Evolutionary conservation across 1,139 yeast species (phyloP).

Genomic region (Scheffersomyces parashehatae): DNA sequence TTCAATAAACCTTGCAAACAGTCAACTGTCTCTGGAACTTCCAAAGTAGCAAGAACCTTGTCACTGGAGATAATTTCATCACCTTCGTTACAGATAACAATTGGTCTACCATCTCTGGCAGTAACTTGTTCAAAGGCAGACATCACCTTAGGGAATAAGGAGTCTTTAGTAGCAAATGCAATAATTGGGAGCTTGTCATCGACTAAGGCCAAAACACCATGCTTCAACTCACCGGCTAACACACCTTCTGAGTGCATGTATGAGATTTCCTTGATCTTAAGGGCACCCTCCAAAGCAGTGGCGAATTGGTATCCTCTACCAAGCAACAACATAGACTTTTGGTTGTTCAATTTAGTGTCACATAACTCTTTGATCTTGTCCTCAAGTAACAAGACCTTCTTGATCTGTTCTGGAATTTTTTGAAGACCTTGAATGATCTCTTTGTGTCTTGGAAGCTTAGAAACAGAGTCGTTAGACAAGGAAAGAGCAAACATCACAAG

Average conservation of each 20-base stretch:
- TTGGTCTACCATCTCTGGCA: constrained; percentile 97
- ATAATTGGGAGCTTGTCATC: constrained; percentile 93
- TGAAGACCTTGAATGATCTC: constrained; percentile 88
- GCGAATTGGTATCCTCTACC: constrained; percentile 99
- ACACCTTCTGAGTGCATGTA: constrained; percentile 99
- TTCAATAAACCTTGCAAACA: constrained; percentile 96
- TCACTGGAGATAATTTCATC: constrained; percentile 59
- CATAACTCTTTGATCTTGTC: constrained; percentile 75
- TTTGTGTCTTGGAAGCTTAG: constrained; percentile 70
- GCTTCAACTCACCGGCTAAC: constrained; percentile 97
- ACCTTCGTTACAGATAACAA: constrained; percentile 88
- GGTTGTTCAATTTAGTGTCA: constrained; percentile 67
- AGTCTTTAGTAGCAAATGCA: constrained; percentile 97
- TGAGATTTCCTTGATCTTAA: constrained; percentile 96
- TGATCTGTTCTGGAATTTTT: constrained; percentile 83
- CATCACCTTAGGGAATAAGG: constrained; percentile 93
- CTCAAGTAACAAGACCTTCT: constrained; percentile 72
- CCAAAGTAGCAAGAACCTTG: constrained; percentile 67
- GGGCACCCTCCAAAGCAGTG: constrained; percentile 96
- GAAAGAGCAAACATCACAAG: constrained; percentile 95
- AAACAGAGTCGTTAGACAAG: constrained; percentile 86
- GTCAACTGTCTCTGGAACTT: constrained; percentile 95
- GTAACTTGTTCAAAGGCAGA: constrained; percentile 96
- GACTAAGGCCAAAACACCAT: constrained; percentile 95
- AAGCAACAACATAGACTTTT: constrained; percentile 82